A percentile compares a stretch with the other conserved stretches of the same genome.
Conservation (phyloP, 345 rosid genomes). For the Zanthoxylum bungeanum region DNA sequence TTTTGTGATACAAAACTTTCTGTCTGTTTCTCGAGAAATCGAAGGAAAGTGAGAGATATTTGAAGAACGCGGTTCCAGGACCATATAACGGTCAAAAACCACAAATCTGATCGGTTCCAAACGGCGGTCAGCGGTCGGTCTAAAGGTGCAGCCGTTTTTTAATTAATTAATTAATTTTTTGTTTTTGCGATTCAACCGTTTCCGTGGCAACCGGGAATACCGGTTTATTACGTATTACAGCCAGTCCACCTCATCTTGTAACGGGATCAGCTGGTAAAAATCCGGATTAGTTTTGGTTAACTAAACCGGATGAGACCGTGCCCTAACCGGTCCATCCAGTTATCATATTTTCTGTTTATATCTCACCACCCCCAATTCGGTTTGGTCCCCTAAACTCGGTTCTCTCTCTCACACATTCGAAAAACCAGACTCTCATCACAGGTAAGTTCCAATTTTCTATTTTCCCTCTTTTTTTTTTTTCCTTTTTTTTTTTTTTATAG, state of each 20-base stretch:
- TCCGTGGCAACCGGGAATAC: slow-evolving; percentile 20
- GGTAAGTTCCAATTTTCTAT: slow-evolving; percentile 15
- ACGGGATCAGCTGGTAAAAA: slow-evolving; percentile 29
- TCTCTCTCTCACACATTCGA: slow-evolving; percentile 9
- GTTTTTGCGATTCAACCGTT: not conserved
- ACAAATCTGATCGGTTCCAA: slow-evolving; percentile 6
- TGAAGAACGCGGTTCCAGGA: not conserved
- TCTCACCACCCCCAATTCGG: not conserved
- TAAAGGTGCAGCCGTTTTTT: not conserved
- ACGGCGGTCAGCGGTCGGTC: slow-evolving; percentile 11
- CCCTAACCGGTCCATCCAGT: slow-evolving; percentile 50
- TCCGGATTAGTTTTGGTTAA: slow-evolving; percentile 9
- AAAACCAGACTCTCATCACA: not conserved
- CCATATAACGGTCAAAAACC: slow-evolving; percentile 15
- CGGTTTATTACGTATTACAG: slow-evolving; percentile 19
- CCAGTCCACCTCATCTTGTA: slow-evolving; percentile 27
- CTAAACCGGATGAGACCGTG: slow-evolving; percentile 18
- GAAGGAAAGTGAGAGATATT: not conserved
- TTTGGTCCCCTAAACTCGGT: slow-evolving; percentile 34
- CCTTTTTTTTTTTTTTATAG: not conserved
- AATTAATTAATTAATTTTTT: not conserved
- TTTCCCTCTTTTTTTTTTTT: not conserved
- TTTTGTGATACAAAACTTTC: not conserved
- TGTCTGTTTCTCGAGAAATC: not conserved
- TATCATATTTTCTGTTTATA: slow-evolving; percentile 21